Evolutionary conservation across 2,329 filamentous ascomycete genomes (phyloP), one percentile per base, ranked within the genome.

Genomic region (Didymella lethalis): DNA sequence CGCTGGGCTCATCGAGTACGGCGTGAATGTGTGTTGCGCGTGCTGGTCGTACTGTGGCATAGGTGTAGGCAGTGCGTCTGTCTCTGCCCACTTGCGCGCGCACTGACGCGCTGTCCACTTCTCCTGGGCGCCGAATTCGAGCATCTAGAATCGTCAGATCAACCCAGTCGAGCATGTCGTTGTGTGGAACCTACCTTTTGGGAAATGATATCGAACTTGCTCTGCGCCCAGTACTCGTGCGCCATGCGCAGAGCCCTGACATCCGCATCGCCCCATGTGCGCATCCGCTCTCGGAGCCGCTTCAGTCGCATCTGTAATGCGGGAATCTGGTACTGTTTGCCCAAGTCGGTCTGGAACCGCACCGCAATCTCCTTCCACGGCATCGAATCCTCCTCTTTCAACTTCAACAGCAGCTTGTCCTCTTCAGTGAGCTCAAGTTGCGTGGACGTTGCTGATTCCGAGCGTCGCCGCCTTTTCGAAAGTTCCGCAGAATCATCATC

Each of bases 291-390:
- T 18, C 81, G 75, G 36, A 85, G 72, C 36, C 83, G 76, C 68
- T 84, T 84, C 64, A 82, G 79, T 20, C 82, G 81, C 83, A 85
- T 85, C 65, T 85, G 83, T 31, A 85, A 72, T 7, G 82, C 81
- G 4, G 83, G 81, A 48, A 84, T 81, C 61, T 83, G 80, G 61
- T 82, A 80, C 4, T 71, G 75, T 65, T 83, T 81, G 55, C 81
- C 81, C 28, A 80, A 73, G 29, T 83, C 81, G 12, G 76, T 77
- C 54, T 81, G 76, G 69, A 84, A 84, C 23, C 80, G 80, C 7
- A 77, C 75, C 8, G 81, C 81, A 58, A 85, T 84, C 57, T 84
- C 83, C 66, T 85, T 85, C 83, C 83, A 85, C 0, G 82, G 80
- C 54, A 84, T 78, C 31, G 74, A 77, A 54, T 84, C 81, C 48